Evolutionary conservation across 306 rosid genomes (phyloP), one percentile per base, ranked within the genome.

Genomic region (Spatholobus suberectus): DNA sequence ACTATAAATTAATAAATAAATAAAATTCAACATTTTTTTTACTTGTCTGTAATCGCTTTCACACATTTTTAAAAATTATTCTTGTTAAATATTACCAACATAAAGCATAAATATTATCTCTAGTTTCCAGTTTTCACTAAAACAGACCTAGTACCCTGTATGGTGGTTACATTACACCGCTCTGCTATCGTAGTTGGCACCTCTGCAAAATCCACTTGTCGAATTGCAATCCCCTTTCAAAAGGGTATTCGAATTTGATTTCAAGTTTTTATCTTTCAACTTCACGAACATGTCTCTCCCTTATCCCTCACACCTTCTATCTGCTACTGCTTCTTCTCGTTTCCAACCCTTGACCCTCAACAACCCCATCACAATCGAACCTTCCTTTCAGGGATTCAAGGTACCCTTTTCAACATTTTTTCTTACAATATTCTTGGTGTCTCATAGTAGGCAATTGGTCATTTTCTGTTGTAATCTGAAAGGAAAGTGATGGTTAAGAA

Each of bases 271-370:
- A 72, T 83, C 79, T 80, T 76, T 35, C 70, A 47, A 0, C 8
- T 59, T 21, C 58, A 10, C 12, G 5, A 83, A 80, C 59, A 92
- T 94, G 97, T 83, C 87, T 73, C 73, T 89, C 52, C 81, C 80
- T 3, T 82, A 13, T 84, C 79, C 90, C 32, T 90, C 89, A 70
- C 83, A 78, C 83, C 85, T 90, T 63, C 37, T 89, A 49, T 87
- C 94, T 61, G 77, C 84, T 5, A 40, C 76, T 38, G 23, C 94
- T 38, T 84, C 89, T 57, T 17, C 86, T 78, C 86, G 75, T 52
- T 85, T 89, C 79, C 92, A 73, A 35, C 77, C 73, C 84, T 24
- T 89, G 35, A 21, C 81, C 8, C 75, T 68, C 85, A 81, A 41
- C 76, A 78, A 34, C 38, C 63, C 80, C n/a, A 70, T 75, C 70